Conservation (phyloP, 768 basidiomycete species). For the Cystobasidium tubakii region DNA sequence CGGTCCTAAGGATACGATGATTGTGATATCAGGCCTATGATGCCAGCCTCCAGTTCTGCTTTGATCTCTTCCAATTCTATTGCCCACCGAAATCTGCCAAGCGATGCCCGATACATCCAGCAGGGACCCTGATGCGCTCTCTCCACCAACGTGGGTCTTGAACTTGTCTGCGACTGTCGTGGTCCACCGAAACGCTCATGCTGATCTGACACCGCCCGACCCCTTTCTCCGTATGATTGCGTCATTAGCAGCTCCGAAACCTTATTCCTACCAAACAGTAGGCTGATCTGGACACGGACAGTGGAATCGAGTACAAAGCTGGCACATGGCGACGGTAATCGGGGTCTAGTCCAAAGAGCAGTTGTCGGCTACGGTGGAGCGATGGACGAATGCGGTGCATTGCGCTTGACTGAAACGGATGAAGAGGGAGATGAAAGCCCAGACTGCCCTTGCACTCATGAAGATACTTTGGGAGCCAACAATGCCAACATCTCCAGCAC, state of each 20-base stretch:
- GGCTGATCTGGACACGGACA: neutral
- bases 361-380: neutral
- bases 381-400: constrained; percentile 9
- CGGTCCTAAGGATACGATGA: neutral
- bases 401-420: constrained; percentile 6
- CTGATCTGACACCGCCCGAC: constrained; percentile 6
- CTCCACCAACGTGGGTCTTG: no score
- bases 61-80: neutral
- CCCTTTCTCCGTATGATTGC: neutral
- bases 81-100: no score
- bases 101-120: no score
- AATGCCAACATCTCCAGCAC: no score
- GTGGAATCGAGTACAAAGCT: neutral
- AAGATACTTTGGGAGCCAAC: neutral
- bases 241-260: neutral
- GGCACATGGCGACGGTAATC: neutral
- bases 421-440: neutral
- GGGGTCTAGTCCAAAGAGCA: neutral
- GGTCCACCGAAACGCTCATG: no score
- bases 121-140: no score
- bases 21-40: neutral
- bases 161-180: no score
- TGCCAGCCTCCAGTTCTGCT: neutral
- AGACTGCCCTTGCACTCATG: neutral
- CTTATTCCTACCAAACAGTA: neutral